Evolutionary conservation across 441 rosid species (phyloP).

Genomic region (Pelargonium cotyledonis): DNA sequence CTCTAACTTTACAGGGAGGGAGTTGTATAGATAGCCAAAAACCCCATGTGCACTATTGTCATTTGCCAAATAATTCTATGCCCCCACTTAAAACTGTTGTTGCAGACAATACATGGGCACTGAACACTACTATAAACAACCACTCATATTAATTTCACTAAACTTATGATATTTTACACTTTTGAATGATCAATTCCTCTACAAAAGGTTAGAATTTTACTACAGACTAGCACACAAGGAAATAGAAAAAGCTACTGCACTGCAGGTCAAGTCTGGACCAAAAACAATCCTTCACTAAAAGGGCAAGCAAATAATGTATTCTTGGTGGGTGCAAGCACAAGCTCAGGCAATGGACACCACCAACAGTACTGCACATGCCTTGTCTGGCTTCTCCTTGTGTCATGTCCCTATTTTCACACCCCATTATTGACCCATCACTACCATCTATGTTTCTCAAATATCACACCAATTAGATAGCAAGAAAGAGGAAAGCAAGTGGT

Average conservation of each 20-base stretch:
- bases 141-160: too few relatives aligned
- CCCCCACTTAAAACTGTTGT: neutral
- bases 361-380: neutral
- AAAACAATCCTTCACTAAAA: too few relatives aligned
- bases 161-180: too few relatives aligned
- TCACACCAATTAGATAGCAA: too few relatives aligned
- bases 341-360: neutral
- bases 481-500: too few relatives aligned
- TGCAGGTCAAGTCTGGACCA: neutral
- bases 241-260: neutral
- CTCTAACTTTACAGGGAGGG: neutral
- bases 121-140: too few relatives aligned
- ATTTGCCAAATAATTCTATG: neutral
- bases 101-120: neutral
- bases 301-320: neutral
- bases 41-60: neutral
- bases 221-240: neutral
- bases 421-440: neutral
- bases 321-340: neutral
- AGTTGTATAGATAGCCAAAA: too few relatives aligned
- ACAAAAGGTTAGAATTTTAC: too few relatives aligned
- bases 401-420: neutral
- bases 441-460: too few relatives aligned
- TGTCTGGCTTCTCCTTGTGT: constrained; percentile 3
- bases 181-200: too few relatives aligned